Conservation (phyloP, 2,329 filamentous ascomycete genomes). For the Trichophyton mentagrophytes region DNA sequence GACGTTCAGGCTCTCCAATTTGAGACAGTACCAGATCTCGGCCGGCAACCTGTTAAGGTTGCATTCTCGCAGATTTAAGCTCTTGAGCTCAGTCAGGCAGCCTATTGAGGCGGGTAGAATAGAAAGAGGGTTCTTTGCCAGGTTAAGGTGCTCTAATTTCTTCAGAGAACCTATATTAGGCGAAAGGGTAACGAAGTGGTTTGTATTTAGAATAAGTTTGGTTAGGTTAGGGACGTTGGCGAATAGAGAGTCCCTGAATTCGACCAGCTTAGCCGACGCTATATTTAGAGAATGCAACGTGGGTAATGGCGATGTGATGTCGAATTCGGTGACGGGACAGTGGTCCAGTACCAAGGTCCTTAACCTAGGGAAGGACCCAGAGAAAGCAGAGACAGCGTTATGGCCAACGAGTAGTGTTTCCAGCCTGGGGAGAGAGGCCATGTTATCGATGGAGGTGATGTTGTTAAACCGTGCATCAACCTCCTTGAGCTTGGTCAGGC, state of each 20-base stretch:
- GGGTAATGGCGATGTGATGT: constrained; percentile 61
- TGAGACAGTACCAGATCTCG: constrained; percentile 92
- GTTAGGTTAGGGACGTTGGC: constrained; percentile 76
- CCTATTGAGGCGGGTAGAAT: constrained; percentile 79
- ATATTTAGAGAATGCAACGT: constrained; percentile 79
- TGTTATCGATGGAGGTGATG: constrained; percentile 75
- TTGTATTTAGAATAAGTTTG: constrained; percentile 80
- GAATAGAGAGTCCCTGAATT: constrained; percentile 75
- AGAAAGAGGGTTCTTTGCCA: constrained; percentile 79
- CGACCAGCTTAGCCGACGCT: constrained; percentile 79
- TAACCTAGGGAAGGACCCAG: constrained; percentile 74
- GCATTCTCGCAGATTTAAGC: constrained; percentile 83
- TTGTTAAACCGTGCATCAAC: constrained; percentile 90
- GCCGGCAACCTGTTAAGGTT: constrained; percentile 79
- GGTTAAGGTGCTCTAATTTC: constrained; percentile 80
- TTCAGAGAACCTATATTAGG: constrained; percentile 70
- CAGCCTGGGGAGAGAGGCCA: constrained; percentile 70
- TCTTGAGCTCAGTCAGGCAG: constrained; percentile 67
- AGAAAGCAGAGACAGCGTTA: constrained; percentile 82
- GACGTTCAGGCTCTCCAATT: constrained; percentile 80
- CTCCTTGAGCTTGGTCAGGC: constrained; percentile 68
- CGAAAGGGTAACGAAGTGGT: constrained; percentile 86
- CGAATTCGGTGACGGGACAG: constrained; percentile 89
- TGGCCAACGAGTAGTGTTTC: constrained; percentile 85
- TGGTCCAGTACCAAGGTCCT: constrained; percentile 81